These are phyloP conservation scores for Geopyxis carbonaria DNA, from an alignment of 495 filamentous ascomycete species.

Conservation along the genomic window DNA sequence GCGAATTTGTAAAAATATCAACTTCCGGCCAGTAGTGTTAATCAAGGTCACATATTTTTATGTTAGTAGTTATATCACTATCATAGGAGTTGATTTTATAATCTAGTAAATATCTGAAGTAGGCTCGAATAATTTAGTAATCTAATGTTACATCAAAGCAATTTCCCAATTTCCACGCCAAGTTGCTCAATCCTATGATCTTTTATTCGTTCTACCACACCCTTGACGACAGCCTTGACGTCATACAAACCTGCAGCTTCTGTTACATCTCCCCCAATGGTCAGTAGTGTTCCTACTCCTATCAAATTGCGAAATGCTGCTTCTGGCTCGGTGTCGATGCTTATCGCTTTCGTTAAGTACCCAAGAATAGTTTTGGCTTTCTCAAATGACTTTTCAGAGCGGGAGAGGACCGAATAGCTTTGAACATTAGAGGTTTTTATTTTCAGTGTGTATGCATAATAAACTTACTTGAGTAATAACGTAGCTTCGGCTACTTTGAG, in stretches of 20 bases:
- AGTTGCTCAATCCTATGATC: conserved; percentile 44
- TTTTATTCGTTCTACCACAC: conserved; percentile 29
- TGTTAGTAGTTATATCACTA: too few relatives aligned
- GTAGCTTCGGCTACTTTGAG: conserved; percentile 67
- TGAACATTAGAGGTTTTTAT: too few relatives aligned
- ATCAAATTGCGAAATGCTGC: conserved; percentile 69
- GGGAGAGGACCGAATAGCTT: conserved; percentile 27
- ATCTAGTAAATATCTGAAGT: too few relatives aligned
- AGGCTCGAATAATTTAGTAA: too few relatives aligned
- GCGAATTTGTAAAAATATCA: too few relatives aligned
- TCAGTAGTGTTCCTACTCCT: conserved; percentile 59
- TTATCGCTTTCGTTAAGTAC: conserved; percentile 44
- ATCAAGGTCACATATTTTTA: too few relatives aligned
- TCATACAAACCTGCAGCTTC: conserved; percentile 34
- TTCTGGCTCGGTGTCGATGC: conserved; percentile 55
- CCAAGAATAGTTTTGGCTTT: conserved; percentile 43
- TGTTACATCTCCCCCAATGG: conserved; percentile 33
- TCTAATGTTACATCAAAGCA: too few relatives aligned
- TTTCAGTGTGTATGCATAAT: background rate
- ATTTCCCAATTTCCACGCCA: conserved; percentile 40
- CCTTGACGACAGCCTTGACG: conserved; percentile 28
- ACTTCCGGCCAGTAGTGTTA: too few relatives aligned
- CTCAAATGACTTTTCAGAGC: conserved; percentile 31
- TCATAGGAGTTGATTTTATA: too few relatives aligned
- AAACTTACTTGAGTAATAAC: conserved; percentile 65